These are phyloP conservation scores for Paraphoma sp. DNA, from an alignment of 2,329 filamentous ascomycete species.

Conservation along the genomic window DNA sequence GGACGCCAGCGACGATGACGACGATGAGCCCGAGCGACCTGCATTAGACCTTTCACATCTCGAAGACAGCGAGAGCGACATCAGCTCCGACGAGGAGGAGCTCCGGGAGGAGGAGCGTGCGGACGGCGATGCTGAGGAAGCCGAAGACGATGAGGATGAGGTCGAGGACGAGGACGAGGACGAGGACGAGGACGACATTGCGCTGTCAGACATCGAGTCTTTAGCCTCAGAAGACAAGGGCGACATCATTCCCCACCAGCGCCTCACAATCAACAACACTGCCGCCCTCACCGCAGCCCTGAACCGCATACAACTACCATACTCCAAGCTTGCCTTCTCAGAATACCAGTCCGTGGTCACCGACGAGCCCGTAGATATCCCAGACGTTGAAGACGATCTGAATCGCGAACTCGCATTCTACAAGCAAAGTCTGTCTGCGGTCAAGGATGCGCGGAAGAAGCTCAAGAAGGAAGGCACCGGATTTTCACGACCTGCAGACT, in stretches of 20 bases:
- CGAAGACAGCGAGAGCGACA: conserved; percentile 51
- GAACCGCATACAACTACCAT: conserved; percentile 77
- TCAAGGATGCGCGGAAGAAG: conserved; percentile 72
- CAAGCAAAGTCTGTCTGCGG: conserved; percentile 83
- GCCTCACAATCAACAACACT: conserved; percentile 97
- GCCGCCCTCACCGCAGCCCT: conserved; percentile 81
- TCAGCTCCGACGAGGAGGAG: conserved; percentile 45
- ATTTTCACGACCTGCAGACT: conserved; percentile 90
- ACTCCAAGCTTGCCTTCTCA: conserved; percentile 76
- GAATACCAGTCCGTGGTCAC: conserved; percentile 81
- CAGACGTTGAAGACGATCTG: conserved; percentile 88
- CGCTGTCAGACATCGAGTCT: conserved; percentile 85
- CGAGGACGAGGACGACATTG: conserved; percentile 80
- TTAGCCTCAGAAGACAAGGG: conserved; percentile 80
- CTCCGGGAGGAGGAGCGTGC: conserved; percentile 32
- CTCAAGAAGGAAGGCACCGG: conserved; percentile 82
- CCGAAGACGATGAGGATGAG: conserved; percentile 39
- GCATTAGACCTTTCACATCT: conserved; percentile 39
- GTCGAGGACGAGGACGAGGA: conserved; percentile 56
- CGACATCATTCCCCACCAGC: conserved; percentile 87
- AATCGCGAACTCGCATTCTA: conserved; percentile 93
- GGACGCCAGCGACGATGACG: conserved; percentile 46
- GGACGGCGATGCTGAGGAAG: conserved; percentile 45
- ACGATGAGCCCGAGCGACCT: conserved; percentile 32
- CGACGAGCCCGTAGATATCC: conserved; percentile 71